Percentiles rank a stretch among this genome's conserved stretches.
Evolutionary conservation across 2,329 filamentous ascomycete genomes (phyloP).

Genomic region (Fusarium circinatum): DNA sequence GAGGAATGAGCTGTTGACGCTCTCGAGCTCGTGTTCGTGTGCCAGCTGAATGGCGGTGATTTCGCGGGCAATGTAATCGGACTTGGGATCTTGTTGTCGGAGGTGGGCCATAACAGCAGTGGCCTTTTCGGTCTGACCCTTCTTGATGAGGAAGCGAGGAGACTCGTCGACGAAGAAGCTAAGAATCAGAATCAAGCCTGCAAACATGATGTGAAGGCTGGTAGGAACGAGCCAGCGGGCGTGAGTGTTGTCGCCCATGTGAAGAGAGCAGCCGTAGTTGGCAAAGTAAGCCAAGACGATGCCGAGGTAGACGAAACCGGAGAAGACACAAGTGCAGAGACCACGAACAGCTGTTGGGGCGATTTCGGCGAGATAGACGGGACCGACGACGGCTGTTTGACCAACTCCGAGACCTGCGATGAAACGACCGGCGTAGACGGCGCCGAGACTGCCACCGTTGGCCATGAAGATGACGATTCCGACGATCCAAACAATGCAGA

Average conservation of each 20-base stretch:
- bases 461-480: slow-evolving; percentile 19
- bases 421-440: slow-evolving; percentile 27
- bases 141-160: slow-evolving; percentile 26
- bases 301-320: slow-evolving; percentile 20
- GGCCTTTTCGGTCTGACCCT: slow-evolving; percentile 12
- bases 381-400: slow-evolving; percentile 29
- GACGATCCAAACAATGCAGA: slow-evolving; percentile 8
- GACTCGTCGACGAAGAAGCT: slow-evolving; percentile 26
- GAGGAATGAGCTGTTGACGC: slow-evolving; percentile 10
- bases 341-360: slow-evolving; percentile 27
- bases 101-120: slow-evolving; percentile 8
- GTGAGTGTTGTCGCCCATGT: slow-evolving; percentile 13
- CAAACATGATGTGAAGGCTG: slow-evolving; percentile 31
- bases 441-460: slow-evolving; percentile 10
- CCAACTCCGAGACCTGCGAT: slow-evolving; percentile 31
- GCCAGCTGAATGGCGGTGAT: slow-evolving; percentile 9
- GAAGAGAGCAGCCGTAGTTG: slow-evolving; percentile 27
- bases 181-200: slow-evolving; percentile 20
- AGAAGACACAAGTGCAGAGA: slow-evolving; percentile 32
- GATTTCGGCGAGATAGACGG: slow-evolving; percentile 33
- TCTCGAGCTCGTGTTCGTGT: slow-evolving; percentile 19
- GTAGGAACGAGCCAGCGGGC: slow-evolving; percentile 29
- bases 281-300: slow-evolving; percentile 28
- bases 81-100: slow-evolving; percentile 1
- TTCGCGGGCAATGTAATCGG: slow-evolving; percentile 15